Conservation (phyloP, 768 basidiomycete species). For the Amanita polypyramis region DNA sequence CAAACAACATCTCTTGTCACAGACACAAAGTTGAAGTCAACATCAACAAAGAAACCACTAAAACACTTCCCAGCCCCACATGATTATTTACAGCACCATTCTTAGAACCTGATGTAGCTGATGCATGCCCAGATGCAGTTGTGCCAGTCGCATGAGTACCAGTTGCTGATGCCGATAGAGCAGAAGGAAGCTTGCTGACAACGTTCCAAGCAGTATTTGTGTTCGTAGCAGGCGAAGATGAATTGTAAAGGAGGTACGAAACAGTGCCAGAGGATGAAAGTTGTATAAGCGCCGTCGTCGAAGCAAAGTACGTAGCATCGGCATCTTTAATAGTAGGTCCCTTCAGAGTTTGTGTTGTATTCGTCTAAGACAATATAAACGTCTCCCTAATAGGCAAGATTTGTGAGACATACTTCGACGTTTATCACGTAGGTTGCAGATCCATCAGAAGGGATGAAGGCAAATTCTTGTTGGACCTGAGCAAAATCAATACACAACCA, state of each 20-base stretch:
- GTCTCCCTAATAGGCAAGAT: not conserved
- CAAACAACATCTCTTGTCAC: not conserved
- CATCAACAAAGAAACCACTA: not conserved
- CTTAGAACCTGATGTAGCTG: not conserved
- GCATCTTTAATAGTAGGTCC: slow-evolving; percentile 55
- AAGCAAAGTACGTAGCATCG: slow-evolving; percentile 52
- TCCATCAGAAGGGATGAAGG: slow-evolving; percentile 67
- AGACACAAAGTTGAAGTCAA: not conserved
- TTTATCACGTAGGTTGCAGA: slow-evolving; percentile 64
- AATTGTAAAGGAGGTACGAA: slow-evolving; percentile 48
- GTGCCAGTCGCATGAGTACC: not conserved
- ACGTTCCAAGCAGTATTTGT: slow-evolving; percentile 38
- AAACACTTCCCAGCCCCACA: not conserved
- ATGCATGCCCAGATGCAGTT: not conserved
- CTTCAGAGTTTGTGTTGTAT: slow-evolving; percentile 50
- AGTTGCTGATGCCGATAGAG: slow-evolving; percentile 21
- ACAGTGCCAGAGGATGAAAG: slow-evolving; percentile 51
- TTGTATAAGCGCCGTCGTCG: slow-evolving; percentile 52
- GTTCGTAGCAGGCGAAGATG: slow-evolving; percentile 29
- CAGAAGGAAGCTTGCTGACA: slow-evolving; percentile 33
- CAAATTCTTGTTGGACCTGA: slow-evolving; percentile 63
- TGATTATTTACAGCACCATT: not conserved
- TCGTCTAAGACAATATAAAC: slow-evolving; percentile 28
- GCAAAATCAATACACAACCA: not conserved
- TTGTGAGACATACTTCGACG: slow-evolving; percentile 36